A percentile compares a stretch with the other conserved stretches of the same genome.
Evolutionary conservation across 805 yeast species (phyloP).

Genomic region (Lachancea waltii): DNA sequence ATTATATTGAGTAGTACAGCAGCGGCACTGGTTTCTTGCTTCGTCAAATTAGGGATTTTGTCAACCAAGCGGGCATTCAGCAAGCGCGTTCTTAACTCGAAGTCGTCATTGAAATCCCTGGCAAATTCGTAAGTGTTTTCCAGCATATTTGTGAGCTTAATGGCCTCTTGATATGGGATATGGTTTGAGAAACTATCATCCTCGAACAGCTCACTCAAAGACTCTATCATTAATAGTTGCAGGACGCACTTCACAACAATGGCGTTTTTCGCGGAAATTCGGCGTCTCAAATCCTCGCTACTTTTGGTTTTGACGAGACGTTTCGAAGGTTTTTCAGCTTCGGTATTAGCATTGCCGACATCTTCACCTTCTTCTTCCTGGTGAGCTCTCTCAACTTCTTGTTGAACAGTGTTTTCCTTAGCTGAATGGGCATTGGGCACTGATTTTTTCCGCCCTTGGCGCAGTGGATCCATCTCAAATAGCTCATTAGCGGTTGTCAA

Average conservation of each 20-base stretch:
- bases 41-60: constrained; percentile 81
- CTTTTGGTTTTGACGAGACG: constrained; percentile 22
- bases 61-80: constrained; percentile 92
- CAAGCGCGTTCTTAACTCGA: constrained; percentile 76
- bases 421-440: constrained; percentile 7
- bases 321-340: constrained; percentile 11
- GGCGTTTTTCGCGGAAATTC: constrained; percentile 53
- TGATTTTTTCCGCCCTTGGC: constrained; percentile 27
- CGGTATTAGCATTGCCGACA: constrained; percentile 25
- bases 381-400: constrained; percentile 29
- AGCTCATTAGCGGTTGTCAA: constrained; percentile 83
- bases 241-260: constrained; percentile 90
- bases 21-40: constrained; percentile 87
- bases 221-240: constrained; percentile 83
- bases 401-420: constrained; percentile 17
- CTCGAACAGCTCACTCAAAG: constrained; percentile 73
- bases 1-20: constrained; percentile 78
- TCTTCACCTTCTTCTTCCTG: constrained; percentile 33
- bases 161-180: constrained; percentile 61
- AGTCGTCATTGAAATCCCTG: constrained; percentile 79
- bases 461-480: constrained; percentile 47
- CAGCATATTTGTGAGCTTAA: constrained; percentile 53
- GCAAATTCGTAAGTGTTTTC: constrained; percentile 75
- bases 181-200: constrained; percentile 58
- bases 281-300: constrained; percentile 37